phyloP scores from a whole-genome alignment of 2,329 filamentous ascomycete genomes.

The Microcyclosporella mali region DNA sequence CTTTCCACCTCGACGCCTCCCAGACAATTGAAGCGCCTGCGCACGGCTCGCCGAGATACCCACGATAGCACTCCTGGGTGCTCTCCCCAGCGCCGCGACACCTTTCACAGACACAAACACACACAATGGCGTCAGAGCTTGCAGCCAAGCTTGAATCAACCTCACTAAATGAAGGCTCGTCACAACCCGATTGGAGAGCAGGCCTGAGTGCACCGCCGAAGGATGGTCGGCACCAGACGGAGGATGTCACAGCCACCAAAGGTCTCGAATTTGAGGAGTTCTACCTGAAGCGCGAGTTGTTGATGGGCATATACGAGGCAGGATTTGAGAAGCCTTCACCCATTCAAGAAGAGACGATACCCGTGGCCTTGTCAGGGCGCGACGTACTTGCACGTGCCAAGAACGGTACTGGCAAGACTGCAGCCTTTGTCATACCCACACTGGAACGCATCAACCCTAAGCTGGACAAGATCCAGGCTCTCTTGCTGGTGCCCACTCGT shows the following conservation, averaged over 20 bases:
- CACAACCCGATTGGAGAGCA: conserved; percentile 66
- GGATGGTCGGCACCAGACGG: conserved; percentile 74
- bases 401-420: conserved; percentile 97
- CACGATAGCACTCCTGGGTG: neutral
- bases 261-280: conserved; percentile 98
- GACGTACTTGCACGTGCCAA: conserved; percentile 95
- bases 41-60: neutral
- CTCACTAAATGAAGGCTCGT: conserved; percentile 48
- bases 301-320: conserved; percentile 99
- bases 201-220: conserved; percentile 64
- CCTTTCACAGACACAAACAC: conserved; percentile 3
- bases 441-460: conserved; percentile 96
- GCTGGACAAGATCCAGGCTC: conserved; percentile 88
- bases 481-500: conserved; percentile 93
- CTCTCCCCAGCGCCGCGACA: neutral
- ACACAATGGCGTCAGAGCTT: conserved; percentile 44
- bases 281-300: conserved; percentile 83
- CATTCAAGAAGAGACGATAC: conserved; percentile 98
- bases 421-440: conserved; percentile 92
- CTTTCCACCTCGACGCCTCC: neutral
- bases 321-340: conserved; percentile 98
- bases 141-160: conserved; percentile 53
- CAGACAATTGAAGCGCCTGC: neutral
- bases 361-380: conserved; percentile 87
- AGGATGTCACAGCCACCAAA: conserved; percentile 98